A percentile compares a stretch with the other conserved stretches of the same genome.
Evolutionary conservation across 2,329 filamentous ascomycete species (phyloP).

Genomic region (Aspergillus sp.): DNA sequence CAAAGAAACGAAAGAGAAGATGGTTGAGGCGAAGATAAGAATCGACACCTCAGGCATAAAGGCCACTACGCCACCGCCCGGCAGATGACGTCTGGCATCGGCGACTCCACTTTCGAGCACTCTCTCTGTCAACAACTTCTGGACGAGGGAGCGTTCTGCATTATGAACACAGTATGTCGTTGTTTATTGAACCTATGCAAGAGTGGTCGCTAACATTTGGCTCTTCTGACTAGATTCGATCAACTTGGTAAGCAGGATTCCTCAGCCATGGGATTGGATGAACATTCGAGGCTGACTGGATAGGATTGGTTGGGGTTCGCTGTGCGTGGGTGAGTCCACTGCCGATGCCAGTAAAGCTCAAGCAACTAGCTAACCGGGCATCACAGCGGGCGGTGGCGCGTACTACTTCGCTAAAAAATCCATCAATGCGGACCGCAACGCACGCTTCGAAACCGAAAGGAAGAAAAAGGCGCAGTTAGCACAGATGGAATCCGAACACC

Average conservation of each 20-base stretch:
- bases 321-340: constrained; percentile 63
- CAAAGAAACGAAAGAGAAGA: neutral
- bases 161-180: constrained; percentile 47
- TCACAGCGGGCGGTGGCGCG: constrained; percentile 71
- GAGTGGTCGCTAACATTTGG: constrained; percentile 6
- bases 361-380: too few species aligned
- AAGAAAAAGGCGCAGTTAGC: constrained; percentile 43
- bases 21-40: neutral
- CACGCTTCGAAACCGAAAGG: constrained; percentile 62
- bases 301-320: constrained; percentile 85
- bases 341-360: neutral
- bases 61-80: neutral
- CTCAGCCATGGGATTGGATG: neutral
- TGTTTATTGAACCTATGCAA: neutral
- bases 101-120: neutral
- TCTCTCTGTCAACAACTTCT: neutral
- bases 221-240: constrained; percentile 41
- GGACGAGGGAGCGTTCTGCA: constrained; percentile 6
- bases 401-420: constrained; percentile 94
- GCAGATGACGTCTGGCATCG: neutral
- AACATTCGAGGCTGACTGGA: constrained; percentile 1
- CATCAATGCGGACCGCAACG: constrained; percentile 81
- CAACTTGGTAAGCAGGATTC: constrained; percentile 47
- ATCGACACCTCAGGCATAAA: neutral
- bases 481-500: constrained; percentile 28